phyloP scores from a whole-genome alignment of 176 grass and related monocot genomes.

The Oryza rufipogon region DNA sequence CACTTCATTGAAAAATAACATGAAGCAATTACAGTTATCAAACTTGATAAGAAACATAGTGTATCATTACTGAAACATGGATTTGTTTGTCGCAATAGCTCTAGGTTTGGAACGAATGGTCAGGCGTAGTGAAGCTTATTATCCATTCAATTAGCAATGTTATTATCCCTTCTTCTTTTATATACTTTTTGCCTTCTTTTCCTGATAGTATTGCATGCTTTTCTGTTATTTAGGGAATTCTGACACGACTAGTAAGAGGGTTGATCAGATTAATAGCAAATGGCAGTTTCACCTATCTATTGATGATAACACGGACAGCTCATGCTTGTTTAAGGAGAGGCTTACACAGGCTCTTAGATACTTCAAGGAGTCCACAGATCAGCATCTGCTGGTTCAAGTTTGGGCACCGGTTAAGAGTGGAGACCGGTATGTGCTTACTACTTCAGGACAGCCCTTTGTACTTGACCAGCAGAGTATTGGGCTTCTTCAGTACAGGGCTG shows the following conservation, averaged over 20 bases:
- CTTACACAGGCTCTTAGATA: constrained; percentile 83
- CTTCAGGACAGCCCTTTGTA: constrained; percentile 93
- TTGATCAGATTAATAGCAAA: constrained; percentile 40
- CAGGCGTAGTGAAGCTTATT: background rate
- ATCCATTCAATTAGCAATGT: background rate
- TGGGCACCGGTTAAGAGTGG: constrained; percentile 94
- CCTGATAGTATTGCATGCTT: constrained; percentile 24
- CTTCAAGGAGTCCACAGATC: constrained; percentile 92
- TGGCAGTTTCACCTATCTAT: constrained; percentile 60
- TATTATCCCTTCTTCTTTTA: constrained; percentile 20
- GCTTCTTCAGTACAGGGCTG: constrained; percentile 87
- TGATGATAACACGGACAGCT: constrained; percentile 52
- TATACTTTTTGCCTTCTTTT: background rate
- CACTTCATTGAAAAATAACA: constrained; percentile 1
- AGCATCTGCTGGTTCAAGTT: constrained; percentile 86
- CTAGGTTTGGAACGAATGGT: background rate
- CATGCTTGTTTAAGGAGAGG: constrained; percentile 75
- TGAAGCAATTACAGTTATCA: background rate
- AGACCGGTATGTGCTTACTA: constrained; percentile 82
- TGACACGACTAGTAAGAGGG: constrained; percentile 50
- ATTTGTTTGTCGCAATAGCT: background rate
- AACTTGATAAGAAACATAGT: background rate
- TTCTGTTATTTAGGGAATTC: constrained; percentile 54
- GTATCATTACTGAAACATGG: constrained; percentile 20
- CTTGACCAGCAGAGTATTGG: constrained; percentile 71